Conservation (phyloP, 1,284 basidiomycete genomes). For the Peniophora sp. region DNA sequence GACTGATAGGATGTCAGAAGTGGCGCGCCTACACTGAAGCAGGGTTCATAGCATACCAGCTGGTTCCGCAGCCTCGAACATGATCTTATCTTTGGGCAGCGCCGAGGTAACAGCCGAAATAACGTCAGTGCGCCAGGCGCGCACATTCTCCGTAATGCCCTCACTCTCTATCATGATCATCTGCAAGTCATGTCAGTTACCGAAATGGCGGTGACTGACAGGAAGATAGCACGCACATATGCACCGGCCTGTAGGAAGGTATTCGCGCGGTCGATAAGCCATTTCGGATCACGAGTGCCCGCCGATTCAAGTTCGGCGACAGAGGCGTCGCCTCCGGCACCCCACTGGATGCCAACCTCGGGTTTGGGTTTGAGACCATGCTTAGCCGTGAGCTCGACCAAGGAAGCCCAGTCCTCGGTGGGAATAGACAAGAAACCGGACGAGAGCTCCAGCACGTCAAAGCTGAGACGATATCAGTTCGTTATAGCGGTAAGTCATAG, state of each 20-base stretch:
- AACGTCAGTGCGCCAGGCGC: slow-evolving; percentile 33
- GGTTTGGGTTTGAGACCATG: slow-evolving; percentile 38
- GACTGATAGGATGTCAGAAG: slow-evolving; percentile 12
- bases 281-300: slow-evolving; percentile 33
- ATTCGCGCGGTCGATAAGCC: slow-evolving; percentile 36
- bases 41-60: slow-evolving; percentile 16
- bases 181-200: slow-evolving; percentile 12
- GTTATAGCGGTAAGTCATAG: neutral
- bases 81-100: slow-evolving; percentile 35
- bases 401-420: slow-evolving; percentile 32
- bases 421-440: slow-evolving; percentile 40
- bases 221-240: slow-evolving; percentile 13
- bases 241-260: slow-evolving; percentile 34
- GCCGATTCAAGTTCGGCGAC: slow-evolving; percentile 31
- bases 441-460: slow-evolving; percentile 37
- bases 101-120: slow-evolving; percentile 34
- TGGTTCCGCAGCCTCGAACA: slow-evolving; percentile 41
- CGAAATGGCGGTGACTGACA: neutral
- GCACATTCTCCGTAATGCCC: slow-evolving; percentile 41
- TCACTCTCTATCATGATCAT: slow-evolving; percentile 43
- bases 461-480: slow-evolving; percentile 13
- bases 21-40: too few species aligned
- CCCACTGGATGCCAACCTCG: slow-evolving; percentile 37
- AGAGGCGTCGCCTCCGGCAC: slow-evolving; percentile 33
- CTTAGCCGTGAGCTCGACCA: slow-evolving; percentile 33